Base-by-base conservation (phyloP, 2,329 filamentous ascomycete species). In the Penicillium brasilianum region DNA sequence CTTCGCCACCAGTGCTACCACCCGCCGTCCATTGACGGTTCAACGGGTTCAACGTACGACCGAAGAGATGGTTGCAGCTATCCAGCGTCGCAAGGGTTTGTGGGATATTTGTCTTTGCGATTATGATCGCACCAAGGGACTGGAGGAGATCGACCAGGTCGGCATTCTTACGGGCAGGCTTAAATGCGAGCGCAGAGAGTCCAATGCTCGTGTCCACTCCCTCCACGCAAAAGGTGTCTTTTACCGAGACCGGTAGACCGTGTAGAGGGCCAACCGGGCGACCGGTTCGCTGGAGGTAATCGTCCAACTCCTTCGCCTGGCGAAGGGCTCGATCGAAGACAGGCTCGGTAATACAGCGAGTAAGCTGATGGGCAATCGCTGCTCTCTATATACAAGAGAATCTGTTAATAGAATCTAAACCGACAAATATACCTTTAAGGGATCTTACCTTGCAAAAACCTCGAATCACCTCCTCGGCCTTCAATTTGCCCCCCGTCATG, bases 51-150 rank as follows among this genome's bases (percentile, higher is more conserved):
- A 89, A 75, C 0, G 85, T 86, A 36, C 85, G 81, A 1, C 87
- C 88, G 59, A 87, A 87, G 20, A 89, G 69, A 67, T 88, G 83
- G 71, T 88, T 89, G 43, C 84, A 81, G 4, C 81, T 83, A 69
- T 90, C 87, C 43, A 86, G 72, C 8, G 81, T 80, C 66, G 79
- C 78, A 59, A 87, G 73, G 0, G 84, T 84, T 62, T 87, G 84
- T 1, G 89, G 88, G 2, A 91, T 79, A 66, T 90, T 90, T 0
- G 89, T 91, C 75, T 91, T 91, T 65, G 85, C 83, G 65, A 90
- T 89, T n/a, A 89, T 76, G 0, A 91, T 81, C 0, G 88, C 88
- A 1, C 89, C 89, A 0, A 87, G 79, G 18, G 81, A 79, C 28
- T 85, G 76, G 4, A 91, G 74, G 0, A 89, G 77, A 9, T 84